A percentile compares a stretch with the other conserved stretches of the same genome.
Evolutionary conservation across 1,284 basidiomycete genomes (phyloP).

Genomic region (Athelia psychrophila): DNA sequence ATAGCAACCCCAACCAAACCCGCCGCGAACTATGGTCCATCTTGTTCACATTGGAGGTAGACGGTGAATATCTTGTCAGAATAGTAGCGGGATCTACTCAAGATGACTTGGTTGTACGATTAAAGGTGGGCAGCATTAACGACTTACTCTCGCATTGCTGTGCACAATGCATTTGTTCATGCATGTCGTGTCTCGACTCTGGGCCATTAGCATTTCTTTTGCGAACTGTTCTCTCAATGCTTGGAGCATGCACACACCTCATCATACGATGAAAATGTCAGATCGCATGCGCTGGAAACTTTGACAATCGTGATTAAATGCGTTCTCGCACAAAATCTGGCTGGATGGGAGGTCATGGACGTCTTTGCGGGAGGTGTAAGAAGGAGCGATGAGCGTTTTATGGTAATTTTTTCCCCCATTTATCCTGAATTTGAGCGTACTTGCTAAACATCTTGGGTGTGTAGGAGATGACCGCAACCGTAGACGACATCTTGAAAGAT

Average conservation of each 20-base stretch:
- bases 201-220: slow-evolving; percentile 50
- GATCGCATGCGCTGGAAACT: slow-evolving; percentile 46
- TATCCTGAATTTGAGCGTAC: not conserved
- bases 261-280: slow-evolving; percentile 33
- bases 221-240: slow-evolving; percentile 44
- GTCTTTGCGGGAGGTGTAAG: slow-evolving; percentile 56
- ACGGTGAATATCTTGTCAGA: slow-evolving; percentile 39
- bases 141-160: slow-evolving; percentile 38
- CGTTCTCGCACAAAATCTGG: slow-evolving; percentile 50
- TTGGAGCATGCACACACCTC: slow-evolving; percentile 33
- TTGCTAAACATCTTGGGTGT: not conserved
- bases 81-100: slow-evolving; percentile 26
- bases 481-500: slow-evolving; percentile 44
- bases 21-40: slow-evolving; percentile 44
- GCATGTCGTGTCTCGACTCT: not conserved
- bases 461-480: slow-evolving; percentile 45
- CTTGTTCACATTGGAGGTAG: slow-evolving; percentile 47
- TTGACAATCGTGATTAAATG: slow-evolving; percentile 42
- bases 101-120: slow-evolving; percentile 25
- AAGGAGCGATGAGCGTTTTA: slow-evolving; percentile 55
- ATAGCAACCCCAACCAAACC: slow-evolving; percentile 34
- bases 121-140: slow-evolving; percentile 31
- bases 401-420: slow-evolving; percentile 33
- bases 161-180: slow-evolving; percentile 35
- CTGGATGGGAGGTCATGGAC: slow-evolving; percentile 71